A percentile compares a stretch with the other conserved stretches of the same genome.
phyloP scores from a whole-genome alignment of 306 rosid genomes.

The Ormosia semicastrata region DNA sequence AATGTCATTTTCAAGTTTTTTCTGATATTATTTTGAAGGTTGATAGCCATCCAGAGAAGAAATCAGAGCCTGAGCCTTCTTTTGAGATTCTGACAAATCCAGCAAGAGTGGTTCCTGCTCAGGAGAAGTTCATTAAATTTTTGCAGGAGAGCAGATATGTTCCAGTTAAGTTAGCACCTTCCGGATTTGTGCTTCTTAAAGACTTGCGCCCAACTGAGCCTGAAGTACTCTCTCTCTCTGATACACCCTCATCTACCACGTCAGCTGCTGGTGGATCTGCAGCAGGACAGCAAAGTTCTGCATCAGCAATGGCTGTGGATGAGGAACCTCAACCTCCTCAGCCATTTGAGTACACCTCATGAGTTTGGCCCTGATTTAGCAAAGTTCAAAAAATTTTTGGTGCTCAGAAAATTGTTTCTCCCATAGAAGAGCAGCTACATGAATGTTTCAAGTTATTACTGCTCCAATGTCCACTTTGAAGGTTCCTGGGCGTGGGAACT shows the following conservation, averaged over 20 bases:
- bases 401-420: neutral
- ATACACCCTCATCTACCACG: slow-evolving; percentile 73
- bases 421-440: slow-evolving; percentile 3
- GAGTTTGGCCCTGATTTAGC: slow-evolving; percentile 27
- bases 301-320: slow-evolving; percentile 89
- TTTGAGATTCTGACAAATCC: slow-evolving; percentile 91
- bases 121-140: slow-evolving; percentile 80
- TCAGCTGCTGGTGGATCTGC: slow-evolving; percentile 77
- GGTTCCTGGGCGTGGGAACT: slow-evolving; percentile 25
- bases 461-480: slow-evolving; percentile 8
- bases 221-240: slow-evolving; percentile 81
- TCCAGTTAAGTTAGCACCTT: slow-evolving; percentile 86
- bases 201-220: slow-evolving; percentile 84
- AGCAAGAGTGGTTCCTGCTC: slow-evolving; percentile 97
- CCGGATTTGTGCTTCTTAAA: slow-evolving; percentile 88
- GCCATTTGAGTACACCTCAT: slow-evolving; percentile 84
- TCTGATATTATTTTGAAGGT: slow-evolving; percentile 45
- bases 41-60: slow-evolving; percentile 72
- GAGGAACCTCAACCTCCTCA: slow-evolving; percentile 99
- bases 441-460: slow-evolving; percentile 8
- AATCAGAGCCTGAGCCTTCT: slow-evolving; percentile 82
- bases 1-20: neutral
- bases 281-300: slow-evolving; percentile 68
- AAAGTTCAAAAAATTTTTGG: neutral
- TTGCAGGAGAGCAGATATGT: slow-evolving; percentile 86